Conservation (phyloP, 306 rosid species). For the Cucurbita pepo region DNA sequence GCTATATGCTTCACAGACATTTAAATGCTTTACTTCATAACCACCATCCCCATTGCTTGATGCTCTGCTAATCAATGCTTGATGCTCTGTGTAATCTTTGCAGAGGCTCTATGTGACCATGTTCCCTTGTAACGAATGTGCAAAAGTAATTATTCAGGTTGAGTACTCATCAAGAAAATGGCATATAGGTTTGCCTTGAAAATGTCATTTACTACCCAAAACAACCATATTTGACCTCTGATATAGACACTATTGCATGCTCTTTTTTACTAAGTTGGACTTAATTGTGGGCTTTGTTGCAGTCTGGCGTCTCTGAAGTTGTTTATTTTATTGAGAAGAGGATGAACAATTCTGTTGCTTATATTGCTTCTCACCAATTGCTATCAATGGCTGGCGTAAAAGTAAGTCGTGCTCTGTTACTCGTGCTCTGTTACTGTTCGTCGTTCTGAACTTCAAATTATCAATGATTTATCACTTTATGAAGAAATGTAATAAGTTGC, state of each 20-base stretch:
- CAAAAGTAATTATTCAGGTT: conserved; percentile 94
- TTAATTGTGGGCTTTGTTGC: conserved; percentile 9
- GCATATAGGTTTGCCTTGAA: background rate
- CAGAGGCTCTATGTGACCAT: conserved; percentile 72
- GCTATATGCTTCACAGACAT: background rate
- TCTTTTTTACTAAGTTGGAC: background rate
- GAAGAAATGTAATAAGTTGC: background rate
- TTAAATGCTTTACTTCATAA: background rate
- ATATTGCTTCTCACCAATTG: conserved; percentile 63
- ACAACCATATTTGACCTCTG: too few relatives aligned
- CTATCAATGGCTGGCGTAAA: conserved; percentile 83
- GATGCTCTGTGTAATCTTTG: conserved; percentile 13
- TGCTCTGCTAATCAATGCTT: background rate
- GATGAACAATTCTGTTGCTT: conserved; percentile 40
- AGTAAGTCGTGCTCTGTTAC: conserved; percentile 22
- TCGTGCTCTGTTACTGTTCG: background rate
- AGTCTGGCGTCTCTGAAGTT: conserved; percentile 85
- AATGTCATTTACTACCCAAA: background rate
- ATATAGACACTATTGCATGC: too few relatives aligned
- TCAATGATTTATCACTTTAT: background rate
- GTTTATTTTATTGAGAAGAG: conserved; percentile 70
- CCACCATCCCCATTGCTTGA: background rate
- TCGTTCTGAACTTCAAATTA: background rate
- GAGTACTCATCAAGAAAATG: background rate
- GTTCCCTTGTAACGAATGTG: conserved; percentile 92